Base-by-base conservation (phyloP, 2,329 filamentous ascomycete species). In the Apiospora koreana region DNA sequence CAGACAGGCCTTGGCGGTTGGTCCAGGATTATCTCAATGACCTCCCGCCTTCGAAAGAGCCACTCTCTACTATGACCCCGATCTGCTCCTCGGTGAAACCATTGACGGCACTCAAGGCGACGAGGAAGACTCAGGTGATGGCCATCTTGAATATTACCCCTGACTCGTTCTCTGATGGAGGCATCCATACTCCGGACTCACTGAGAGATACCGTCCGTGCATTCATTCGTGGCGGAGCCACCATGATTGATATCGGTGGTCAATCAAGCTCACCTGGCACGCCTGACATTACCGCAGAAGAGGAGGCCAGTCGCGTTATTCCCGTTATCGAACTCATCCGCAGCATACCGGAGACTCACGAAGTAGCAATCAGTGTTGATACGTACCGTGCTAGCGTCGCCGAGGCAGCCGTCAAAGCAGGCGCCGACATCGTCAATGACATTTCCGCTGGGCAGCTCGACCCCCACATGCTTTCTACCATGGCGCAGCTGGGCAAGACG, bases 151-250 rank as follows among this genome's bases (percentile, higher is more conserved):
- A 99, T 81, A 84, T 97, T 68, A 98, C 96, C 0, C 95, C 95
- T 0, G 95, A 99, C 82, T 98, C 95, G 12, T 99, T 99, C 84
- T 98, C 95, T 0, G 95, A 98, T 78, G 95, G 94, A 68, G 94
- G 94, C 10, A 77, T 85, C 10, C 88, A 94, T 79, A 81, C 83
- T 58, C 77, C 84, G 31, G 77, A 81, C 16, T 84, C 88, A 72
- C 85, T 96, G 35, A 81, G 85, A 16, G 78, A 84, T 16, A 92
- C 88, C 1, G 86, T 95, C 21, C 82, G 84, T 67, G 75, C 81
- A 14, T 91, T 94, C 78, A 88, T 97, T 72, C 81, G 82, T 48
- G 83, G 85, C 9, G 94, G 95, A 43, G 94, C 93, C 18, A 92
- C 91, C 16, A 95, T 98, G 73, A 90, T 98, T 75, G 96, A 99